Conservation (phyloP, 2,329 filamentous ascomycete genomes). For the Penicillium sp. region DNA sequence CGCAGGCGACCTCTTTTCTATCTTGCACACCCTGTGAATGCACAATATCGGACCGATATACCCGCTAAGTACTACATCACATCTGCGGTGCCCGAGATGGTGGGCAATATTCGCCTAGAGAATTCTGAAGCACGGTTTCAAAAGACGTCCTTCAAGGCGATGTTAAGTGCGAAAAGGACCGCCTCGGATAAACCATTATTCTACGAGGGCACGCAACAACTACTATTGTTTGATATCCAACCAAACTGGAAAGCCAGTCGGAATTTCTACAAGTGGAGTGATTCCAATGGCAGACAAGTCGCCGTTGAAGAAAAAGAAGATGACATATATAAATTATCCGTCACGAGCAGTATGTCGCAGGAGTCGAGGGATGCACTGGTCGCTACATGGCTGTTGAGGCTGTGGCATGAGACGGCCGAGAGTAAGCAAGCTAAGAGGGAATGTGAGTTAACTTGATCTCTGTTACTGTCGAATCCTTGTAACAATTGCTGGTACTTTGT, state of each 20-base stretch:
- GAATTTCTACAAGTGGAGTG: slow-evolving; percentile 10
- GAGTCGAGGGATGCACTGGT: slow-evolving; percentile 16
- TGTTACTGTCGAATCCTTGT: neutral
- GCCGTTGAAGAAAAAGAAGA: neutral
- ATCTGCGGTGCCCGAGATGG: neutral
- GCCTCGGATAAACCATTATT: neutral
- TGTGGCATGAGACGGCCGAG: slow-evolving; percentile 18
- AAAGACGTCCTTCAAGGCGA: slow-evolving; percentile 1
- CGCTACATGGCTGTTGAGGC: slow-evolving; percentile 17
- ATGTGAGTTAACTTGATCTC: slow-evolving; percentile 4
- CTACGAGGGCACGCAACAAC: neutral
- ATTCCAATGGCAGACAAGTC: slow-evolving; percentile 1
- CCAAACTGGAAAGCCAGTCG: slow-evolving; percentile 3
- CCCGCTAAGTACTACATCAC: slow-evolving; percentile 19
- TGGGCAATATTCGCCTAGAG: slow-evolving; percentile 19
- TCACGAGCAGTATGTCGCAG: slow-evolving; percentile 4
- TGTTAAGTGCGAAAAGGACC: neutral
- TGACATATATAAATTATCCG: slow-evolving; percentile 1
- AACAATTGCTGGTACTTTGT: rapidly evolving
- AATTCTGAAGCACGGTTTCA: slow-evolving; percentile 1
- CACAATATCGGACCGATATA: slow-evolving; percentile 17
- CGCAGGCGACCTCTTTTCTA: slow-evolving; percentile 6
- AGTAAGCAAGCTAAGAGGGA: slow-evolving; percentile 17
- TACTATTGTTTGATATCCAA: slow-evolving; percentile 1
- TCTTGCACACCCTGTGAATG: slow-evolving; percentile 16